phyloP scores from a whole-genome alignment of 495 filamentous ascomycete species.

The Penicillium diatomitis region DNA sequence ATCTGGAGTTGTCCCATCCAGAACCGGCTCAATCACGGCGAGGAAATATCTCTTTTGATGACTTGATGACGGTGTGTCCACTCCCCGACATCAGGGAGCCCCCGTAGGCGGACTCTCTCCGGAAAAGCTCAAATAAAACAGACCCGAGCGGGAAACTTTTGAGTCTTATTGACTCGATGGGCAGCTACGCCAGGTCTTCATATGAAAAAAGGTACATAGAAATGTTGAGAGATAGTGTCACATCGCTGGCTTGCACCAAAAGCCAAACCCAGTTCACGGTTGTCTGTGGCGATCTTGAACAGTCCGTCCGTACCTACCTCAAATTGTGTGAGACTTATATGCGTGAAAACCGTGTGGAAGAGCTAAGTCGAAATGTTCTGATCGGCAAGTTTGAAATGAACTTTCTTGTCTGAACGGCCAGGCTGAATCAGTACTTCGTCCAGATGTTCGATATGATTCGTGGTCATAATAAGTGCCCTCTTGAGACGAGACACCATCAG shows the following conservation, averaged over 20 bases:
- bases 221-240: not conserved
- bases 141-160: not conserved
- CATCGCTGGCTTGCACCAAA: not conserved
- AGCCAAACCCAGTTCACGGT: not conserved
- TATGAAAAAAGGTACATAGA: not conserved
- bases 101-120: not conserved
- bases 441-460: slow-evolving; percentile 66
- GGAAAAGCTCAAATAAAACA: not conserved
- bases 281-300: not conserved
- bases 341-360: not conserved
- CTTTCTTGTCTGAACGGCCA: slow-evolving; percentile 47
- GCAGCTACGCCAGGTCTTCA: not conserved
- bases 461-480: slow-evolving; percentile 79
- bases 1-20: not conserved
- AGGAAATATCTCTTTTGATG: not conserved
- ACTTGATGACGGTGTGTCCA: not conserved
- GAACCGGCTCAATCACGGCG: not conserved
- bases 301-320: not conserved
- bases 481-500: slow-evolving; percentile 65
- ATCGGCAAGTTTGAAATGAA: slow-evolving; percentile 8
- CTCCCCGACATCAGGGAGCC: not conserved
- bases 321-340: not conserved
- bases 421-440: slow-evolving; percentile 65
- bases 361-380: slow-evolving; percentile 7
- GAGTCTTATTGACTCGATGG: not conserved